Evolutionary conservation across 805 yeast genomes (phyloP).

Genomic region (Candida maltosa): DNA sequence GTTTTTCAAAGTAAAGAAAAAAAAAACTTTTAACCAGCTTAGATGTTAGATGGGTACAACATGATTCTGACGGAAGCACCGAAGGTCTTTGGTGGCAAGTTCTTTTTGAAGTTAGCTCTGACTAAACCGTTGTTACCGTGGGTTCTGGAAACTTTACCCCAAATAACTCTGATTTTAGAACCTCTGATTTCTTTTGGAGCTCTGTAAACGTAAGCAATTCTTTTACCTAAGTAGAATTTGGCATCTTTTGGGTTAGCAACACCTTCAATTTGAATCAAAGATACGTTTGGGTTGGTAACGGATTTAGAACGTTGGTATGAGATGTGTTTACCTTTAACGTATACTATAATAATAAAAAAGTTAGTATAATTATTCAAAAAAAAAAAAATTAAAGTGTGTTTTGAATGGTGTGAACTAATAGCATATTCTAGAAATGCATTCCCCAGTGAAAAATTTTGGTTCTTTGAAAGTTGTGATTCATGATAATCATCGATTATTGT

Average conservation of each 20-base stretch:
- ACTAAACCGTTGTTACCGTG: constrained; percentile 99
- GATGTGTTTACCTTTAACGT: constrained; percentile 99
- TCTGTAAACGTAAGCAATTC: constrained; percentile 99
- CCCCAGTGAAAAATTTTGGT: no score
- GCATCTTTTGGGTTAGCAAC: constrained; percentile 91
- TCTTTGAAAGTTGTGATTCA: no score
- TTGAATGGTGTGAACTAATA: no score
- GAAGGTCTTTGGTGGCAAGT: constrained; percentile 99
- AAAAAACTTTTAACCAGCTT: no score
- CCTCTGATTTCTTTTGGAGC: constrained; percentile 98
- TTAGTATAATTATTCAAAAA: constrained; percentile 2
- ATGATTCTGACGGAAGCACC: constrained; percentile 99
- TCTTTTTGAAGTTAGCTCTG: constrained; percentile 98
- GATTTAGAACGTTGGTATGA: constrained; percentile 99
- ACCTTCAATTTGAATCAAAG: constrained; percentile 96
- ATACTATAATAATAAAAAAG: constrained; percentile 54
- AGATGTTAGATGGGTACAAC: constrained; percentile 99
- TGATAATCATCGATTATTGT: no score
- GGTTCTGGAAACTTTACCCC: constrained; percentile 99
- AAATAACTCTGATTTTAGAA: constrained; percentile 97
- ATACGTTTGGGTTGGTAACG: constrained; percentile 96
- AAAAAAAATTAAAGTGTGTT: no score
- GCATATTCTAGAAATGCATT: no score
- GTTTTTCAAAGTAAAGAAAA: no score
- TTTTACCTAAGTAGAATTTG: constrained; percentile 98